Percentiles rank a stretch among this genome's conserved stretches.
These are phyloP conservation scores for Teunomyces cretensis DNA, from an alignment of 805 yeast species.

Conservation along the genomic window DNA sequence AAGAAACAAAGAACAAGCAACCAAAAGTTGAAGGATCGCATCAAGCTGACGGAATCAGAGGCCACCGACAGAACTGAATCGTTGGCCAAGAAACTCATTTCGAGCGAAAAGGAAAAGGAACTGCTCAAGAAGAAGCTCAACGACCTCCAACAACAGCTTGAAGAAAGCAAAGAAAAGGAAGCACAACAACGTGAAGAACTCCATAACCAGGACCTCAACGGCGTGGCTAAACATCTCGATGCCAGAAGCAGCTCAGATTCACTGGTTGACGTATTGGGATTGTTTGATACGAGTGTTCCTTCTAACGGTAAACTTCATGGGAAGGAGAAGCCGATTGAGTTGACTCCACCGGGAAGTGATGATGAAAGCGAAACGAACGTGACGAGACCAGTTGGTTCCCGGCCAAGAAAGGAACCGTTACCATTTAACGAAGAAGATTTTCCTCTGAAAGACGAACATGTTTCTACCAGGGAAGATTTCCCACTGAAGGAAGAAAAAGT, in stretches of 20 bases:
- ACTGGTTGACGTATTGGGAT: background rate
- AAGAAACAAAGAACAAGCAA: constrained; percentile 12
- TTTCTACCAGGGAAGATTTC: background rate
- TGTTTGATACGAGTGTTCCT: background rate
- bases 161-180: background rate
- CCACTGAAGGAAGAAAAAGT: background rate
- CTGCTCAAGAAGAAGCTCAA: constrained; percentile 7
- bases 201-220: background rate
- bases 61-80: constrained; percentile 1
- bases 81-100: constrained; percentile 4
- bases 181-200: background rate
- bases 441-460: background rate
- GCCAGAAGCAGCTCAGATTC: background rate
- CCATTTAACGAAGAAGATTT: background rate
- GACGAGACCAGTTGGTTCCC: too few relatives aligned
- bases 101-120: constrained; percentile 12
- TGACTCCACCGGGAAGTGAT: constrained; percentile 2
- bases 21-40: constrained; percentile 15
- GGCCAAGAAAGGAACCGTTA: background rate
- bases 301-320: background rate
- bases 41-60: constrained; percentile 11
- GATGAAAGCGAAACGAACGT: background rate
- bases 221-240: background rate
- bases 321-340: background rate
- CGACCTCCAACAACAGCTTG: constrained; percentile 6